Evolutionary conservation across 345 rosid genomes (phyloP), one percentile per base, ranked within the genome.

Genomic region (Lenwebbia sp.): DNA sequence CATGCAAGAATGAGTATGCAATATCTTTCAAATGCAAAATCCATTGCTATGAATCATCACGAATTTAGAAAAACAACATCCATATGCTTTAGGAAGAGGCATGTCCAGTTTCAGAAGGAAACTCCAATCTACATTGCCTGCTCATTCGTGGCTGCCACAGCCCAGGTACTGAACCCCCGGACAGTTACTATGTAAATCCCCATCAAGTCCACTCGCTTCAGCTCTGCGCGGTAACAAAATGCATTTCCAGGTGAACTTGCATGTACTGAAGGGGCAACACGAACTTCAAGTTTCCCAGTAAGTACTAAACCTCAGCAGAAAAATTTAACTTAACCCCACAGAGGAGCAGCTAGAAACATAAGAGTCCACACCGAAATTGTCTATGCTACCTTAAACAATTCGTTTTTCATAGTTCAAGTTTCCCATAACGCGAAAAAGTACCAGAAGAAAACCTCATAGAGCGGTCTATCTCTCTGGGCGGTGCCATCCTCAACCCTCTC

Each of bases 401-500:
- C 81, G 25, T 70, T 21, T 13, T 70, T 37, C 7, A 47, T 10
- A 21, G 81, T 19, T 2, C 40, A 1, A 65, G 5, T 3, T 65
- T 21, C 81, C 81, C 13, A 25, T 70, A n/a, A 78, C 1, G 26
- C 22, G 0, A 5, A 15, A 13, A 10, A 6, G 58, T 5, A 53
- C 25, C 7, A n/a, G 84, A 33, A 70, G 49, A 30, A 7, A 87
- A 96, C 98, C 96, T 97, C 98, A 85, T 60, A 94, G 26, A 97
- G 93, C 62, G 99, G 94, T 54, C 98, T 92, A 82, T 96, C 99
- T 87, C 99, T 92, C 91, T 94, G 99, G 33, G 96, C 95, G 57
- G 99, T 96, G 86, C 99, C 99, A 87, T 96, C 99, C 78, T 96
- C 99, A 76, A 96, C 93, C 81, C 95, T 93, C 86, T 92, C 98